Base-by-base conservation (phyloP, 371 early-diverging fungal genomes). In the Mortierella sp. region DNA sequence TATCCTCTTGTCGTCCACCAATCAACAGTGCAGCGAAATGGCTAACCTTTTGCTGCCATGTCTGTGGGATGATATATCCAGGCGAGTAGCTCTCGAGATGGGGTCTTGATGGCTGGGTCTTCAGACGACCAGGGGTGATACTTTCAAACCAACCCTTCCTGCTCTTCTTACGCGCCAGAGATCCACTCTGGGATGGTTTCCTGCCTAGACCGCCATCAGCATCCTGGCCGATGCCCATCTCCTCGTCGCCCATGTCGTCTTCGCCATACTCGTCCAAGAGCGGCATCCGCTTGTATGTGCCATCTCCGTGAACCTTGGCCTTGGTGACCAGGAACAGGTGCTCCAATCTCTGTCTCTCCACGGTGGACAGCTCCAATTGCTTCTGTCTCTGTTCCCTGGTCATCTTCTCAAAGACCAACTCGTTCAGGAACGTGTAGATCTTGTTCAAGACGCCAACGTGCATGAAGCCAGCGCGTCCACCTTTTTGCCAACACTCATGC, bases 401-500 rank as follows among this genome's bases (percentile, higher is more conserved):
- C 70, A 70, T 73, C 34, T 67, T 68, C 22, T 79, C 82, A 50
- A 77, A 76, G 10, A 76, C 76, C 17, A 76, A 57, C n/a, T 64
- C 68, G 54, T 62, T 81, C 71, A 71, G 65, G 64, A 56, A 83
- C 31, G 83, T 67, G 29, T 86, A 86, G 5, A 86, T 72, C 9
- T 81, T 77, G 60, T 86, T 86, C 48, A 86, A 62, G 10, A 82
- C 67, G 0, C 86, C 86, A 7, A 80, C 76, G 54, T 85, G 80
- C 52, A 86, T 71, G 29, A 85, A 85, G 12, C 80, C 82, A 0
- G 60, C 58, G 31, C 66, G 67, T 9, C 81, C 79, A 17, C 64
- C 57, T 51, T 69, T 68, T 25, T 70, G 69, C 84, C 85, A 87
- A 62, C 84, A 78, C 2, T 85, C 87, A 13, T 83, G 72, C 48